Evolutionary conservation across 2,329 filamentous ascomycete genomes (phyloP), one percentile per base, ranked within the genome.

Genomic region (Macrophomina tecta): DNA sequence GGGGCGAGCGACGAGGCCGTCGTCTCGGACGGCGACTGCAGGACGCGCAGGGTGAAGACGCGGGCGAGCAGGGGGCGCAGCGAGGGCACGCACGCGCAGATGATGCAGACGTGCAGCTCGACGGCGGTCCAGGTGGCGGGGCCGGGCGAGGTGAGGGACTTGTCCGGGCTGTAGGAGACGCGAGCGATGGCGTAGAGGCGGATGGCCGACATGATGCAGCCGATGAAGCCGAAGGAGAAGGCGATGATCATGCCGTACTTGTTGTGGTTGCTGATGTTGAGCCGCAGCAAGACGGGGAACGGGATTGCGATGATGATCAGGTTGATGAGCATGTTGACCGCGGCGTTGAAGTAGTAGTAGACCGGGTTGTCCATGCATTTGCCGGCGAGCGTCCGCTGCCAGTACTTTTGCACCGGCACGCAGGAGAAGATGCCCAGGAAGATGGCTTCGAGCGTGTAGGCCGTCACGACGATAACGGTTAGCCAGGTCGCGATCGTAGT

Each of bases 351-450:
- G 34, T 63, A 63, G 28, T 51, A 49, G 30, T 36, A 51, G 46
- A 52, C 18, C 3, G 46, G 34, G 4, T 14, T 23, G 60, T 51
- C 74, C 3, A 67, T 70, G 67, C 78, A 80, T 16, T 70, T 68
- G 1, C 69, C 71, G 4, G 64, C n/a, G 32, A 77, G 69, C 1
- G 69, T 66, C 8, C 70, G 69, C 18, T 75, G 70, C 78, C 77
- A 80, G 32, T 77, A 75, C 2, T 71, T 74, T 23, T 74, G 70
- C 0, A 79, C 68, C 0, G 78, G 78, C 5, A 76, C 49, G 46
- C 77, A 79, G 60, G 75, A 74, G 32, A 79, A 74, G 2, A 75
- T 73, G 2, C 73, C 73, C 51, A 78, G 66, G 38, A 79, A 73
- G 0, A 74, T 75, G 68, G 71, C 42, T 55, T 36, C n/a, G 7